Conservation (phyloP, 305 asterid species). For the Fraxinus floribunda region DNA sequence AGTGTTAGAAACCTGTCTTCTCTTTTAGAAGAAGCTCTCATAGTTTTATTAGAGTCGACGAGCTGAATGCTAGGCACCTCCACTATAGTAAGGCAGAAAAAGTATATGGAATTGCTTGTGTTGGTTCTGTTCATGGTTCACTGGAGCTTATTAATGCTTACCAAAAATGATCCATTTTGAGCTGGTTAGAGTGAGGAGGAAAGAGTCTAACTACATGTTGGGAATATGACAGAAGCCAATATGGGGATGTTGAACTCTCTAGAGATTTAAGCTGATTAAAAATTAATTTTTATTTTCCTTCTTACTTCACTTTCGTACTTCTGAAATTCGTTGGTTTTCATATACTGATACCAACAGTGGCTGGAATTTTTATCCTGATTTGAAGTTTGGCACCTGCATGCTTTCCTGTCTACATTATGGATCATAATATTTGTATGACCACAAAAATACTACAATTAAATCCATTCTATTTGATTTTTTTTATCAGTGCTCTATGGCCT, state of each 20-base stretch:
- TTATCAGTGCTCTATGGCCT: constrained; percentile 86
- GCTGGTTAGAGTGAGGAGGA: neutral
- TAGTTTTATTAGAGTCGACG: neutral
- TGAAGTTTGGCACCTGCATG: constrained; percentile 14
- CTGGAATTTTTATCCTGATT: constrained; percentile 1
- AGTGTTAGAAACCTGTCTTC: neutral
- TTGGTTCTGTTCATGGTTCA: neutral
- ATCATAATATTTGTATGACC: constrained; percentile 13
- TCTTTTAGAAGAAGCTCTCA: neutral
- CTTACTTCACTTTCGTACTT: neutral
- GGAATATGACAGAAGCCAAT: neutral
- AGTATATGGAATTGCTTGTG: neutral
- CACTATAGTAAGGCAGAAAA: neutral
- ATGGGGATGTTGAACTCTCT: constrained; percentile 2
- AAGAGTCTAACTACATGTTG: neutral
- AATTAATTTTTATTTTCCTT: neutral
- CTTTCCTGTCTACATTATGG: constrained; percentile 5
- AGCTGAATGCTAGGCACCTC: neutral
- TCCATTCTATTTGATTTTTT: constrained; percentile 26
- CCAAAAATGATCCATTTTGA: neutral
- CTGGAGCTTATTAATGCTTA: constrained; percentile 3
- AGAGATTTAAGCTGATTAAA: constrained; percentile 7
- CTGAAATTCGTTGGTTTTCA: neutral
- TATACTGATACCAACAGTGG: neutral
- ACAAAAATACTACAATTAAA: constrained; percentile 23